A percentile compares a stretch with the other conserved stretches of the same genome.
These are phyloP conservation scores for Lavandula angustifolia DNA, from an alignment of 257 asterid species.

Conservation along the genomic window DNA sequence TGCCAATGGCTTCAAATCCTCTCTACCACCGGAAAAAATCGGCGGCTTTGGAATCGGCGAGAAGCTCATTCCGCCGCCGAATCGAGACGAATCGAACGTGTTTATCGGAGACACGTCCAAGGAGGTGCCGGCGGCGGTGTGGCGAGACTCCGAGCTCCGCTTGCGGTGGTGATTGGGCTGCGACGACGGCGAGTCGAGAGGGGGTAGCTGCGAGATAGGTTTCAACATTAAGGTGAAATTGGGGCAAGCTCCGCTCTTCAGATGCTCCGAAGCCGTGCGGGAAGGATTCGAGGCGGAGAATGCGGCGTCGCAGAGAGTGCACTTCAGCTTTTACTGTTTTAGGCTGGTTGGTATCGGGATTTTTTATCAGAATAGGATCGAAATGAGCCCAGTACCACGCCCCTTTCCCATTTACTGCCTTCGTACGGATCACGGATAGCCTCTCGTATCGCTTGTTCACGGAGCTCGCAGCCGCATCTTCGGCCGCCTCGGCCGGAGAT, in stretches of 20 bases:
- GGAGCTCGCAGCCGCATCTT: slow-evolving; percentile 59
- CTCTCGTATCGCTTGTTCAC: slow-evolving; percentile 74
- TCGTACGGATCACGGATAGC: slow-evolving; percentile 62
- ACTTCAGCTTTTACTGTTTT: slow-evolving; percentile 85
- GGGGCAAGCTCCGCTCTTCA: slow-evolving; percentile 76
- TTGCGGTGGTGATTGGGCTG: slow-evolving; percentile 57
- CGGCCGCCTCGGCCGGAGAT: slow-evolving; percentile 44
- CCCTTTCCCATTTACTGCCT: slow-evolving; percentile 91
- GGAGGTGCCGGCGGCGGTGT: slow-evolving; percentile 40
- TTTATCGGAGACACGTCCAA: slow-evolving; percentile 45
- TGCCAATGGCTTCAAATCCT: slow-evolving; percentile 81
- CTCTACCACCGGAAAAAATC: slow-evolving; percentile 75
- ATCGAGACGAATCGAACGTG: slow-evolving; percentile 45
- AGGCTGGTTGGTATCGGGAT: slow-evolving; percentile 64
- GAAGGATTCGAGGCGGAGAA: slow-evolving; percentile 91
- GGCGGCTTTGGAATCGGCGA: slow-evolving; percentile 36
- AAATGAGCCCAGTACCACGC: slow-evolving; percentile 99
- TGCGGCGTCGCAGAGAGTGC: slow-evolving; percentile 66
- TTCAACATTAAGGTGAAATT: slow-evolving; percentile 56
- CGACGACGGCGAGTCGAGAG: slow-evolving; percentile 74
- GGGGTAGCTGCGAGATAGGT: slow-evolving; percentile 69
- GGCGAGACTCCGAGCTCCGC: slow-evolving; percentile 46
- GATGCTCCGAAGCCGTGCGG: slow-evolving; percentile 84
- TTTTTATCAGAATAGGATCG: slow-evolving; percentile 68
- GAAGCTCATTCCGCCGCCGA: slow-evolving; percentile 14